Base-by-base conservation (phyloP, 768 basidiomycete species). In the Suillus cothurnatus region DNA sequence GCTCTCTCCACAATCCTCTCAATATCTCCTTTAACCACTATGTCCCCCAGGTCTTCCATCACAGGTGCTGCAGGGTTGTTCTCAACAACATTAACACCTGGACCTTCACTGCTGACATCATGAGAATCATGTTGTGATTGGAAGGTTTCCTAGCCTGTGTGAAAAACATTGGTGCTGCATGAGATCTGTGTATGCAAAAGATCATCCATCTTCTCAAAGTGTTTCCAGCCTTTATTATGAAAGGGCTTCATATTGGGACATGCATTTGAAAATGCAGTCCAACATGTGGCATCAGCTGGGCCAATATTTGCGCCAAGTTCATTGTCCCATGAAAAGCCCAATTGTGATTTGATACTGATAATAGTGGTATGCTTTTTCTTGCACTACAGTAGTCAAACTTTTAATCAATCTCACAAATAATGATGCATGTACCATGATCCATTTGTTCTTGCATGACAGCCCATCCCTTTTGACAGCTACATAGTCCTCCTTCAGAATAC, bases 401-500 rank as follows among this genome's bases (percentile, higher is more conserved):
- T n/a, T n/a, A 19, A 53, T 31, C 19, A 31, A 53, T n/a, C 12
- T 47, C 3, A 5, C 14, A 49, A 49, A 49, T 49, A 49, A 49
- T 26, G 19, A 49, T 47, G 45, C 23, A 53, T 4, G 17, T 21
- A 53, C 52, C 52, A 32, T 31, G 17, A 21, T 32, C 52, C 52
- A 53, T 21, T 53, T 55, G 53, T 55, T 55, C 31, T 55, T 55
- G 32, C 53, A 55, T 4, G 53, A 55, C 9, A 21, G 53, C 53
- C 53, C 32, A 21, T 55, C 53, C 53, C 31, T 55, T 12, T 34
- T 21, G 21, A 19, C 49, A 26, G 9, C 19, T 3, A 55, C 19
- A 3, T 32, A 11, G 8, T 32, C 26, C 53, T 55, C 53, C 32
- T 55, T 55, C 1, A 11, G 4, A 32, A 32, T 12, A 11, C 53